Evolutionary conservation across 352 stramenopile species (phyloP), one percentile per base, ranked within the genome.

Genomic region (Paralagenidium karlingii): DNA sequence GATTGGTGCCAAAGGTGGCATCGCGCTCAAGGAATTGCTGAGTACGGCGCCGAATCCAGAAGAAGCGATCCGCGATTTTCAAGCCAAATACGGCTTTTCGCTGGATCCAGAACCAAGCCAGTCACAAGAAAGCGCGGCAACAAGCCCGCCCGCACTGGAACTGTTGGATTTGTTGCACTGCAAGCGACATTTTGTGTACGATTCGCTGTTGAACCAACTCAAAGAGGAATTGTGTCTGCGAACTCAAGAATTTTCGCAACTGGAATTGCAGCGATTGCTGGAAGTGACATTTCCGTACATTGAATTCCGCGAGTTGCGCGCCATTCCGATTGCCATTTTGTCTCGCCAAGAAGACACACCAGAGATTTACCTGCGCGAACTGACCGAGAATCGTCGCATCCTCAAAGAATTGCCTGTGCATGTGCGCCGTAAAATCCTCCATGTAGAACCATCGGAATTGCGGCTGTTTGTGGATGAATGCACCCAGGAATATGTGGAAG

Each of bases 241-340:
- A 34, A 82, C 84, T 42, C 55, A 67, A 28, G 60, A 82, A 33
- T 56, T 87, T 16, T 63, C 67, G 9, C 70, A 85, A 49, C 61
- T 63, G 11, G 67, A 92, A 34, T 54, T 92, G 18, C 65, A 78
- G 22, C 58, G 62, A 16, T 50, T 86, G 31, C 51, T 92, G 7
- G 76, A 89, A 48, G 59, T 62, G 30, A 92, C 79, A 13, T 92
- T 92, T 45, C 75, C 79, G 24, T 92, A 88, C 30, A 85, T 92
- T 52, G 79, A 92, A 49, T 88, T 88, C 46, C 74, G 74, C 26
- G 79, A 92, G 58, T 64, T 92, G 24, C 69, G 76, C 31, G 63
- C 70, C 19, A 78, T 92, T 43, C 76, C 76, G 13, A 88, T 92
- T 37, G 76, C 79, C 32, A 80, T 92, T 32, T 55, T 92, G 13